A percentile compares a stretch with the other conserved stretches of the same genome.
phyloP scores from a whole-genome alignment of 768 basidiomycete genomes.

The Mrakia gelida region DNA sequence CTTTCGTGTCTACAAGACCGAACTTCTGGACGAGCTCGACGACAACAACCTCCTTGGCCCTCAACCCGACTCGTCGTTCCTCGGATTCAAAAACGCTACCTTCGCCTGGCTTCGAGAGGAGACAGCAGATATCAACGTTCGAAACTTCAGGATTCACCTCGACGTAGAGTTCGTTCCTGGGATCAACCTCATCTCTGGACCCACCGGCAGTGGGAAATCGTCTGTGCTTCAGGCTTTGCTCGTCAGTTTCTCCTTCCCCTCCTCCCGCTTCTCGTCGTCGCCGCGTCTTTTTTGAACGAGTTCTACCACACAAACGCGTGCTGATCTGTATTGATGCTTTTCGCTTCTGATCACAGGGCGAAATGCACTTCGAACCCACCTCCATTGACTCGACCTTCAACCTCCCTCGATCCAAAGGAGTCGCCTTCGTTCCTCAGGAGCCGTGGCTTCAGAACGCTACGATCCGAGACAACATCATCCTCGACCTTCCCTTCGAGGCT shows the following conservation, averaged over 20 bases:
- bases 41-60: slow-evolving; percentile 45
- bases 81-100: slow-evolving; percentile 41
- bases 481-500: slow-evolving; percentile 35
- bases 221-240: slow-evolving; percentile 43
- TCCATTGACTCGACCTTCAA: slow-evolving; percentile 55
- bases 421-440: slow-evolving; percentile 56
- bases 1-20: slow-evolving; percentile 42
- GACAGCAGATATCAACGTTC: slow-evolving; percentile 36
- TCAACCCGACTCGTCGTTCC: slow-evolving; percentile 34
- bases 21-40: slow-evolving; percentile 53
- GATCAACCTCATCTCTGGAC: slow-evolving; percentile 45
- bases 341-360: slow-evolving; percentile 41
- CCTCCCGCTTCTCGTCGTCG: too few relatives aligned
- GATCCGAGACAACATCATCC: slow-evolving; percentile 52
- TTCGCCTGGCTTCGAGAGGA: slow-evolving; percentile 39
- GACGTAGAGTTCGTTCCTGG: slow-evolving; percentile 44
- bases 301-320: too few relatives aligned
- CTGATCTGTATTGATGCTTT: too few relatives aligned
- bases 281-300: too few relatives aligned
- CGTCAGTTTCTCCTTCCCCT: neutral
- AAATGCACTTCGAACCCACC: slow-evolving; percentile 43
- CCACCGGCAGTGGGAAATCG: slow-evolving; percentile 44
- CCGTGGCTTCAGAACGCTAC: slow-evolving; percentile 44
- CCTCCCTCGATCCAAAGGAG: slow-evolving; percentile 62
- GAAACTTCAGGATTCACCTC: slow-evolving; percentile 43